A percentile compares a stretch with the other conserved stretches of the same genome.
These are phyloP conservation scores for Saturnispora hagleri DNA, from an alignment of 805 yeast genomes.

Conservation along the genomic window DNA sequence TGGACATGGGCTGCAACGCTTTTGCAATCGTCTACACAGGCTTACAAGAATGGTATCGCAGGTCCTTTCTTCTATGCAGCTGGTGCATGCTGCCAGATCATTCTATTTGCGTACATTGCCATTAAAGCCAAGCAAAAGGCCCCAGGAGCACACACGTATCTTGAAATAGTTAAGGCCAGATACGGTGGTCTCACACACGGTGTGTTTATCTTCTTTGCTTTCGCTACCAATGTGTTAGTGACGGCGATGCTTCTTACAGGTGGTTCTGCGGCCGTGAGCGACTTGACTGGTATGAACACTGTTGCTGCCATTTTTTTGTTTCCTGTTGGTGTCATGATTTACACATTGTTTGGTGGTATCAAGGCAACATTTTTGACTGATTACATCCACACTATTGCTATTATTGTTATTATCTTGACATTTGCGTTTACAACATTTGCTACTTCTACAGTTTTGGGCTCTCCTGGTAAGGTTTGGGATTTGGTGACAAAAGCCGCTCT, in stretches of 20 bases:
- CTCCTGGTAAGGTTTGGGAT: conserved; percentile 77
- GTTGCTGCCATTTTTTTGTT: conserved; percentile 76
- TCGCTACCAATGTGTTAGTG: conserved; percentile 81
- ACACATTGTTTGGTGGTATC: conserved; percentile 74
- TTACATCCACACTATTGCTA: conserved; percentile 71
- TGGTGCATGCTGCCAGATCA: conserved; percentile 86
- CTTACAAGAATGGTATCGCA: conserved; percentile 65
- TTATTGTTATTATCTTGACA: conserved; percentile 66
- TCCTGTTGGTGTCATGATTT: conserved; percentile 70
- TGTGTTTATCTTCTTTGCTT: conserved; percentile 67
- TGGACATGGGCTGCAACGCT: conserved; percentile 94
- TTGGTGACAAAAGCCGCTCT: conserved; percentile 51
- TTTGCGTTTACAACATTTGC: conserved; percentile 78
- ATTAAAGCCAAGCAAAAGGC: conserved; percentile 84
- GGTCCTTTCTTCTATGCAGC: conserved; percentile 79
- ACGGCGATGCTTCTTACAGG: conserved; percentile 90
- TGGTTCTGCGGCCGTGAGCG: conserved; percentile 74
- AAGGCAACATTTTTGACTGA: conserved; percentile 78
- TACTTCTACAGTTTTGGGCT: conserved; percentile 59
- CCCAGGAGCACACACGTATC: conserved; percentile 85
- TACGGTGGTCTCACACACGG: conserved; percentile 72
- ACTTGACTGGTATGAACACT: conserved; percentile 70
- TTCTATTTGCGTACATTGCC: conserved; percentile 77
- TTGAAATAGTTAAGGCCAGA: conserved; percentile 74
- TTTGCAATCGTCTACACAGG: conserved; percentile 67